These are phyloP conservation scores for Dichomitus squalens DNA, from an alignment of 1,284 basidiomycete genomes.

Conservation along the genomic window DNA sequence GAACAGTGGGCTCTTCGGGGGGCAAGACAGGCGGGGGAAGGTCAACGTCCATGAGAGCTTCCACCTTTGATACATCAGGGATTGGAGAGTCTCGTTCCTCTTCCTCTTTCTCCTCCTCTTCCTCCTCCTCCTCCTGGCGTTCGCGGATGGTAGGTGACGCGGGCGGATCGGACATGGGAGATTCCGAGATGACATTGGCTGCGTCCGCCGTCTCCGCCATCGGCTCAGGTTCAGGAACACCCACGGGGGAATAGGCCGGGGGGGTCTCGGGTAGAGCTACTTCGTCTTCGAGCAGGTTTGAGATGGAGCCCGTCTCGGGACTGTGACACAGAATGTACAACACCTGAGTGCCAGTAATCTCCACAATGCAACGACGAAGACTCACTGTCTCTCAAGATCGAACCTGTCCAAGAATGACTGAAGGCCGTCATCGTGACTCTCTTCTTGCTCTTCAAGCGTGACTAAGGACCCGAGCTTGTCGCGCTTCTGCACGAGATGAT, in stretches of 20 bases:
- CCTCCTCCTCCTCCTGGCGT: slow-evolving; percentile 4
- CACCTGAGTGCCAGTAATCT: not conserved
- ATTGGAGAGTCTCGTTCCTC: not conserved
- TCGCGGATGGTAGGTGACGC: slow-evolving; percentile 16
- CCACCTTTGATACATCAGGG: not conserved
- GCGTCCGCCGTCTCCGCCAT: not conserved
- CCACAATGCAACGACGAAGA: slow-evolving; percentile 1
- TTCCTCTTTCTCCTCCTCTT: slow-evolving; percentile 4
- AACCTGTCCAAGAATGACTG: slow-evolving; percentile 54
- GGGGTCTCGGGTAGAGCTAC: slow-evolving; percentile 26
- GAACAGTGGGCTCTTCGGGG: not conserved
- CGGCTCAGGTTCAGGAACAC: not conserved
- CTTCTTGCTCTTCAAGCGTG: slow-evolving; percentile 37
- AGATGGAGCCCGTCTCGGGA: slow-evolving; percentile 41
- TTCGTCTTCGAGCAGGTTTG: slow-evolving; percentile 29
- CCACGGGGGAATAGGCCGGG: slow-evolving; percentile 23
- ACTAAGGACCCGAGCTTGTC: slow-evolving; percentile 45
- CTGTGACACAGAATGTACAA: slow-evolving; percentile 25
- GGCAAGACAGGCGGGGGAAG: slow-evolving; percentile 5
- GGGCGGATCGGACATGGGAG: slow-evolving; percentile 28
- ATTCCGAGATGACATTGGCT: slow-evolving; percentile 17
- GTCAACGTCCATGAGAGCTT: slow-evolving; percentile 25
- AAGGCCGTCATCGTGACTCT: slow-evolving; percentile 44
- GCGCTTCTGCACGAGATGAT: slow-evolving; percentile 57
- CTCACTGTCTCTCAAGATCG: slow-evolving; percentile 53